phyloP scores from a whole-genome alignment of 2,329 filamentous ascomycete genomes.

The Exophiala calicioides region DNA sequence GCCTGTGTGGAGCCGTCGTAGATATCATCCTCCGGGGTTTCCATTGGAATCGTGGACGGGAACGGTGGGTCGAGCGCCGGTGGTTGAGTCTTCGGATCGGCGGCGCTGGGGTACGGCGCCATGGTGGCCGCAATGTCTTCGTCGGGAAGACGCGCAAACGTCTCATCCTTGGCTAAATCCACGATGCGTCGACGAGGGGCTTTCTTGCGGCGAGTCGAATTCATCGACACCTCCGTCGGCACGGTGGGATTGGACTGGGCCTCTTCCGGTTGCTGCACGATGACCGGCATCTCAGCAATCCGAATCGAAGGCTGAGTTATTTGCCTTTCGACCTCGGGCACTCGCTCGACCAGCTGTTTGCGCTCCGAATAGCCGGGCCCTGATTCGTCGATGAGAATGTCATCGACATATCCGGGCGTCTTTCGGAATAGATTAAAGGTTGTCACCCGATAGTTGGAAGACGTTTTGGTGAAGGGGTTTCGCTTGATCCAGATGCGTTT shows the following conservation, averaged over 20 bases:
- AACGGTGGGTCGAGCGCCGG: slow-evolving; percentile 39
- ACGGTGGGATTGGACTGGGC: slow-evolving; percentile 5
- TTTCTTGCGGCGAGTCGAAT: slow-evolving; percentile 47
- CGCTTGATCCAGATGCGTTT: slow-evolving; percentile 89
- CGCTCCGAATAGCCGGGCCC: slow-evolving; percentile 83
- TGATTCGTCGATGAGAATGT: slow-evolving; percentile 82
- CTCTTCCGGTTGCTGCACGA: slow-evolving; percentile 15
- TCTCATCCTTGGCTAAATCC: slow-evolving; percentile 54
- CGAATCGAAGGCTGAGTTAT: slow-evolving; percentile 43
- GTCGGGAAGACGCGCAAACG: slow-evolving; percentile 15
- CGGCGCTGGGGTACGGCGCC: slow-evolving; percentile 8
- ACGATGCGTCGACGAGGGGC: slow-evolving; percentile 59
- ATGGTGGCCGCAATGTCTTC: slow-evolving; percentile 23
- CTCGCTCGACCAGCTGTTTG: slow-evolving; percentile 79
- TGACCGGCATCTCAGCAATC: slow-evolving; percentile 20
- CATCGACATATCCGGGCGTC: slow-evolving; percentile 85
- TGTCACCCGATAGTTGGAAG: slow-evolving; percentile 78
- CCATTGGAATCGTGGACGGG: slow-evolving; percentile 56
- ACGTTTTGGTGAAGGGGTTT: slow-evolving; percentile 87
- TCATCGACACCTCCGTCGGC: slow-evolving; percentile 24
- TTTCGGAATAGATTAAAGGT: slow-evolving; percentile 96
- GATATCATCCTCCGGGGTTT: slow-evolving; percentile 10
- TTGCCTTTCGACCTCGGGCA: slow-evolving; percentile 70
- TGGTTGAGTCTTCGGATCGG: slow-evolving; percentile 21
- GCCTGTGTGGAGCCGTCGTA: slow-evolving; percentile 17